These are phyloP conservation scores for Penicillium sp. DNA, from an alignment of 2,329 filamentous ascomycete species.

Conservation along the genomic window DNA sequence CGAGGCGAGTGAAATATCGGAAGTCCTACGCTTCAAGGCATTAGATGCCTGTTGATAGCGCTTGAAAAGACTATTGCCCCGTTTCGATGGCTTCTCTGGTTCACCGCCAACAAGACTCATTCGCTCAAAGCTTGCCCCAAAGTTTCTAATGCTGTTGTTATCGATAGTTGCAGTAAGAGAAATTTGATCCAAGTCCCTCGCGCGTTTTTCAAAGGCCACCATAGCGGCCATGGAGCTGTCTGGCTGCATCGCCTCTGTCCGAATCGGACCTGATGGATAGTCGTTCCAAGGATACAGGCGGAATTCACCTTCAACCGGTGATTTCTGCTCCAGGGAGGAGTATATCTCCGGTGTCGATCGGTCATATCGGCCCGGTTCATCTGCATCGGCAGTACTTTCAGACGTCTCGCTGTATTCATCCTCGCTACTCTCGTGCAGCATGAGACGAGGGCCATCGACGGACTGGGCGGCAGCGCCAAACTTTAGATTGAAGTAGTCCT, in stretches of 20 bases:
- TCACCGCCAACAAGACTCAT: slow-evolving; percentile 38
- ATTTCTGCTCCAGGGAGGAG: slow-evolving; percentile 23
- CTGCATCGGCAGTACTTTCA: slow-evolving; percentile 30
- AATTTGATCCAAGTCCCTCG: slow-evolving; percentile 57
- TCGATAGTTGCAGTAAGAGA: slow-evolving; percentile 62
- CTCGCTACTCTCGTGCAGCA: slow-evolving; percentile 49
- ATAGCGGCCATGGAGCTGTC: slow-evolving; percentile 60
- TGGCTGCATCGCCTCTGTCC: slow-evolving; percentile 49
- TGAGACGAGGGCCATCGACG: slow-evolving; percentile 57
- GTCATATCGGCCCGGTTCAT: slow-evolving; percentile 29
- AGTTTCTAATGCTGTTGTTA: slow-evolving; percentile 51
- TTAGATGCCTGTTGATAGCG: slow-evolving; percentile 48
- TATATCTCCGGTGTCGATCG: slow-evolving; percentile 20
- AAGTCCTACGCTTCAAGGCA: slow-evolving; percentile 51
- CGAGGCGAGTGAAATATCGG: slow-evolving; percentile 35
- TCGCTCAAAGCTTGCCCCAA: slow-evolving; percentile 49
- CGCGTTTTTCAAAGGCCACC: slow-evolving; percentile 53
- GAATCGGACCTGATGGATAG: slow-evolving; percentile 34
- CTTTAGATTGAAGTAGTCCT: slow-evolving; percentile 40
- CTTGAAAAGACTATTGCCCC: slow-evolving; percentile 53
- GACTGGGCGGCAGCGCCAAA: slow-evolving; percentile 36
- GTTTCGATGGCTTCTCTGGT: slow-evolving; percentile 48
- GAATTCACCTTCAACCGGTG: slow-evolving; percentile 32
- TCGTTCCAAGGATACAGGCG: slow-evolving; percentile 56
- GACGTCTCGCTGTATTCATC: slow-evolving; percentile 36